Conservation (phyloP, 495 filamentous ascomycete genomes). For the Cercophora newfieldiana region DNA sequence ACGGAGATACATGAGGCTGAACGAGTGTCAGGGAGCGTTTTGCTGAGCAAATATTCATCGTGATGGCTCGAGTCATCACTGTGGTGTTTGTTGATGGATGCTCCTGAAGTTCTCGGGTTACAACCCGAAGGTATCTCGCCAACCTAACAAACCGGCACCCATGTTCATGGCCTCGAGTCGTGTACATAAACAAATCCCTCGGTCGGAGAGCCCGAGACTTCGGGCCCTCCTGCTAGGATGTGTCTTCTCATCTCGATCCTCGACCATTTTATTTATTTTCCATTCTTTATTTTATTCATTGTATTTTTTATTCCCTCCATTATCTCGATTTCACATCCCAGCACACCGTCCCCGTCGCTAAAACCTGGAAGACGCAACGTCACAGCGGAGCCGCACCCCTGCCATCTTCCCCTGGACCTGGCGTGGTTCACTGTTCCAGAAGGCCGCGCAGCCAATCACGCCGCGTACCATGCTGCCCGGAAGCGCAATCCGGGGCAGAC, state of each 20-base stretch:
- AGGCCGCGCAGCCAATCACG: constrained; percentile 1
- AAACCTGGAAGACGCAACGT: not conserved
- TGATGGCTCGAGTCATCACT: too few relatives aligned
- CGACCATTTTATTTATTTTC: constrained; percentile 2
- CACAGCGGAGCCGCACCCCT: constrained; percentile 11
- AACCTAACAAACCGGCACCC: not conserved
- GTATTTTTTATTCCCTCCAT: not conserved
- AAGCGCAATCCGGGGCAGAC: constrained; percentile 11
- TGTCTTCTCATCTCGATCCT: not conserved
- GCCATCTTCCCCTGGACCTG: not conserved
- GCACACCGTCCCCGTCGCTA: not conserved
- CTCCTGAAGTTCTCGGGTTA: too few relatives aligned
- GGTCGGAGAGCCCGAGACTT: not conserved
- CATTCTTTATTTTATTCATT: constrained; percentile 12
- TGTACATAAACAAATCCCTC: not conserved
- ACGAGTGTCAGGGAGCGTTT: too few relatives aligned
- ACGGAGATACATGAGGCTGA: too few relatives aligned
- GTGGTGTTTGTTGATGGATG: too few relatives aligned
- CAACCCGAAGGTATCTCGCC: not conserved
- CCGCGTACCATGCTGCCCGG: constrained; percentile 6
- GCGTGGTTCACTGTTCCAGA: constrained; percentile 5
- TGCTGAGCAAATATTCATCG: not conserved
- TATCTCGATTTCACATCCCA: not conserved
- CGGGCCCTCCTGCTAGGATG: not conserved
- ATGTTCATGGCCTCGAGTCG: not conserved